Evolutionary conservation across 768 basidiomycete genomes (phyloP), one percentile per base, ranked within the genome.

Genomic region (Strobilomyces echinocephalus): DNA sequence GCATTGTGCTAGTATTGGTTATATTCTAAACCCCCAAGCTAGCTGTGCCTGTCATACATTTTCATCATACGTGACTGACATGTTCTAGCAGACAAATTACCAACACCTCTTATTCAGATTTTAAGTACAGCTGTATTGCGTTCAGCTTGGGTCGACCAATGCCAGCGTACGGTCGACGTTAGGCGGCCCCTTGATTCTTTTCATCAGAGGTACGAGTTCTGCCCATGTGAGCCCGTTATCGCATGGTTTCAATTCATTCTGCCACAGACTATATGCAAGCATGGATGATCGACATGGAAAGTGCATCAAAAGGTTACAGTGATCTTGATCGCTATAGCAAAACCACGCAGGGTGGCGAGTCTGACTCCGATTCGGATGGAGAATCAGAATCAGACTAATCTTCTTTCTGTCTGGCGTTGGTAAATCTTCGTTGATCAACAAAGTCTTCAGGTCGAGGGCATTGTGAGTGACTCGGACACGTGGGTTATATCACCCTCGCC

Each of bases 61-160:
- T 24, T 50, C 20, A 18, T 50, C 69, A 36, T 11, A 3, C 64
- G 24, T 33, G 38, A 35, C 49, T 58, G 21, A 59, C 39, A 0
- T 40, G 40, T 49, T 56, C 14, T 41, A 18, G 30, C 28, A 70
- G 70, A 55, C 2, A 46, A 50, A 36, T 53, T 75, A 26, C 53
- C 67, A 18, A 46, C 60, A 39, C 50, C 63, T 0, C 49, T 79
- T 16, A 50, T 85, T 2, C 73, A 74, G 1, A 67, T 78, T 4
- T 70, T 92, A 21, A 80, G 84, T 49, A 62, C 72, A 1, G 82
- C 79, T 0, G 69, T 85, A 6, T 70, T 94, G 40, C 79, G 84
- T n/a, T 85, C 87, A 14, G 77, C 79, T 12, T 86, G 83, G 78
- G 67, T 81, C 0, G 94, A 73, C 78, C 1, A 92, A 95, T 59